Evolutionary conservation across 2,329 filamentous ascomycete genomes (phyloP).

Genomic region (Penicillium frequentans): DNA sequence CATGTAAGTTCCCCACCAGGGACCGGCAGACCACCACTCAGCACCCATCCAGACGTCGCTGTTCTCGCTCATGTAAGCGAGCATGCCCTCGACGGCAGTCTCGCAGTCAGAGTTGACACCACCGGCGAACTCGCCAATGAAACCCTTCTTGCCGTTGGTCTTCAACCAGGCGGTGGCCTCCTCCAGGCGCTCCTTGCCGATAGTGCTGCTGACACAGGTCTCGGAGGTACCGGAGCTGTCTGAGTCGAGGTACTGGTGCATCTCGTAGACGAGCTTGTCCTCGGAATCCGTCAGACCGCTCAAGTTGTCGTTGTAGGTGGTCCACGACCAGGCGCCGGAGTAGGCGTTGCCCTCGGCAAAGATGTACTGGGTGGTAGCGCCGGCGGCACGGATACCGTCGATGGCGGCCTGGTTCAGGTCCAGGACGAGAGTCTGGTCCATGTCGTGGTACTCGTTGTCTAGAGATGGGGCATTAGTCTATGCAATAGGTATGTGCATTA

Average conservation of each 20-base stretch:
- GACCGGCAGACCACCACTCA: conserved; percentile 60
- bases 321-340: conserved; percentile 53
- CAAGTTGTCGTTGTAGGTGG: conserved; percentile 45
- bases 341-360: conserved; percentile 59
- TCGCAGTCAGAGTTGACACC: conserved; percentile 47
- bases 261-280: conserved; percentile 59
- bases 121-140: conserved; percentile 60
- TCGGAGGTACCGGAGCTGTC: conserved; percentile 55
- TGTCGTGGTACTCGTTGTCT: conserved; percentile 66
- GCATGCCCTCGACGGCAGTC: conserved; percentile 52
- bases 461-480: conserved; percentile 11
- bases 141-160: conserved; percentile 55
- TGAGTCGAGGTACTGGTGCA: conserved; percentile 63
- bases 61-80: conserved; percentile 56
- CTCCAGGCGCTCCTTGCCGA: conserved; percentile 53
- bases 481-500: neutral
- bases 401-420: conserved; percentile 66
- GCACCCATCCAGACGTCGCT: conserved; percentile 60
- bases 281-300: conserved; percentile 52
- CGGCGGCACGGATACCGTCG: conserved; percentile 59
- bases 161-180: conserved; percentile 49
- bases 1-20: conserved; percentile 55
- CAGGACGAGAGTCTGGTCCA: conserved; percentile 60
- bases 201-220: conserved; percentile 54
- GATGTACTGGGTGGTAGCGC: conserved; percentile 59